A percentile compares a stretch with the other conserved stretches of the same genome.
These are phyloP conservation scores for Noccaea bulbosa DNA, from an alignment of 345 rosid genomes.

Conservation along the genomic window DNA sequence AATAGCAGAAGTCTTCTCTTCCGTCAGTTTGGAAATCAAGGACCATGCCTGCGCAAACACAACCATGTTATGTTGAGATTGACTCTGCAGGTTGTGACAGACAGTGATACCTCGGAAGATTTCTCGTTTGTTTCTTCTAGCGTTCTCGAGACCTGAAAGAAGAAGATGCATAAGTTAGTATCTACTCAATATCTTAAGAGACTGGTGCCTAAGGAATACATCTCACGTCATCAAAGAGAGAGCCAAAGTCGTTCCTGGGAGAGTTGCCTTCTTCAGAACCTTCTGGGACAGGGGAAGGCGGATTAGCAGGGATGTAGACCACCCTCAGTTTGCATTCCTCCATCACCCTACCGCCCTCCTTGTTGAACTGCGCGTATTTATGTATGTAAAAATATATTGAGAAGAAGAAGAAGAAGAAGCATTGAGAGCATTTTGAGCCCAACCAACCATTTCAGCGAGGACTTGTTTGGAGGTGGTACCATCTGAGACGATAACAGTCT, in stretches of 20 bases:
- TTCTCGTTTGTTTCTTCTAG: conserved; percentile 60
- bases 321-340: conserved; percentile 84
- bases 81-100: neutral
- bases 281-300: conserved; percentile 90
- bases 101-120: conserved; percentile 58
- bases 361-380: conserved; percentile 71
- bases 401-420: no score
- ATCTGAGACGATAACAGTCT: conserved; percentile 64
- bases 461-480: conserved; percentile 64
- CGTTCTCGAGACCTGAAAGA: conserved; percentile 59
- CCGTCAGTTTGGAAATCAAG: conserved; percentile 70
- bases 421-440: neutral
- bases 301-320: conserved; percentile 77
- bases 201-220: neutral
- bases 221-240: conserved; percentile 57
- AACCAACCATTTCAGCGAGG: conserved; percentile 62
- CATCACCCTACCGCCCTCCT: conserved; percentile 57
- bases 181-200: neutral
- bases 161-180: neutral
- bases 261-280: conserved; percentile 89
- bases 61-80: conserved; percentile 1
- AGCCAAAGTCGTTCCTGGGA: conserved; percentile 59
- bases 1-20: conserved; percentile 69
- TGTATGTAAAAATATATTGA: no score
- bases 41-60: conserved; percentile 63